A percentile compares a stretch with the other conserved stretches of the same genome.
phyloP scores from a whole-genome alignment of 2,329 filamentous ascomycete genomes.

The Alternaria tenuissima region DNA sequence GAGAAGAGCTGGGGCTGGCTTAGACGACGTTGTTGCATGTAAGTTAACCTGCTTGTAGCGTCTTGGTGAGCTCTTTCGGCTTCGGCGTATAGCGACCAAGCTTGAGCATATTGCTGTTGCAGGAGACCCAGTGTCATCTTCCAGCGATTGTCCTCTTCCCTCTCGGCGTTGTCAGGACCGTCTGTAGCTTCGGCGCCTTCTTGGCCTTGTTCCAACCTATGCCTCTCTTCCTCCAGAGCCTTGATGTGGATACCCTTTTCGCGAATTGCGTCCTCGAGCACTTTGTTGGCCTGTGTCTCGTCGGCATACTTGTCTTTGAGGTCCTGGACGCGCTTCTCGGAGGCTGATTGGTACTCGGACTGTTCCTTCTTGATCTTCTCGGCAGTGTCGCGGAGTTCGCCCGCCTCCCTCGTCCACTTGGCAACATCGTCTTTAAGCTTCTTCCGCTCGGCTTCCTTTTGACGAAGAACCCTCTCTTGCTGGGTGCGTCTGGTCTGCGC shows the following conservation, averaged over 20 bases:
- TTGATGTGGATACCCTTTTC: slow-evolving; percentile 76
- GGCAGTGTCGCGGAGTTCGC: slow-evolving; percentile 62
- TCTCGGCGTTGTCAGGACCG: slow-evolving; percentile 51
- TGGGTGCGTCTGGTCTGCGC: slow-evolving; percentile 81
- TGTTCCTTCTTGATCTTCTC: slow-evolving; percentile 56
- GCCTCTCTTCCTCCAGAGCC: slow-evolving; percentile 74
- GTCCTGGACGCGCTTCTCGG: slow-evolving; percentile 52
- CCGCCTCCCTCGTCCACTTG: slow-evolving; percentile 72
- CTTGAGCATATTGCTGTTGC: slow-evolving; percentile 57
- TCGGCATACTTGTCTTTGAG: slow-evolving; percentile 53
- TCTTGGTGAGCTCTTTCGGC: slow-evolving; percentile 52
- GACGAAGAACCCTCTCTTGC: slow-evolving; percentile 74
- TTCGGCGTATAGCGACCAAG: slow-evolving; percentile 45
- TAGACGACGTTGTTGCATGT: slow-evolving; percentile 47
- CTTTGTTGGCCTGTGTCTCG: slow-evolving; percentile 60
- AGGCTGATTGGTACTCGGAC: slow-evolving; percentile 42
- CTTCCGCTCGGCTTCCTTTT: slow-evolving; percentile 72
- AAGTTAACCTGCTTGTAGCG: slow-evolving; percentile 53
- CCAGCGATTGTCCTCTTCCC: slow-evolving; percentile 64
- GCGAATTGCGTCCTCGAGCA: slow-evolving; percentile 76
- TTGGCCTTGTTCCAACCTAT: slow-evolving; percentile 59
- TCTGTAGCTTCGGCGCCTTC: slow-evolving; percentile 52
- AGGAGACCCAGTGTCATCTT: slow-evolving; percentile 63
- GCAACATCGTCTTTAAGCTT: slow-evolving; percentile 75
- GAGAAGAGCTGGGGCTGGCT: slow-evolving; percentile 51